Conservation (phyloP, 257 asterid species). For the Solanum gracilifrons region DNA sequence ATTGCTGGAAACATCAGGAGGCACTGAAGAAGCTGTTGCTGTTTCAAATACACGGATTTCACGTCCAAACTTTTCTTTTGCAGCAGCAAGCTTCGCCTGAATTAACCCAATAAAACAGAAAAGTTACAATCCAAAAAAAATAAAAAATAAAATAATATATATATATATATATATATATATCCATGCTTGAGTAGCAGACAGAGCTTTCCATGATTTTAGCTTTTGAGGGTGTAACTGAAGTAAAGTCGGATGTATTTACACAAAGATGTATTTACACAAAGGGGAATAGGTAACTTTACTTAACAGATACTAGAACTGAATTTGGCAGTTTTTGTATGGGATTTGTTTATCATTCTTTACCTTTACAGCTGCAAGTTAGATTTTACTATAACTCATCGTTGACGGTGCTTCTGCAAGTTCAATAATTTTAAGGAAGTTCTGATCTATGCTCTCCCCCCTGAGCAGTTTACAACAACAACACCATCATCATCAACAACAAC, state of each 20-base stretch:
- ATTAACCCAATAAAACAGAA: not conserved
- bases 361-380: not conserved
- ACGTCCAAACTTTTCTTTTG: conserved; percentile 72
- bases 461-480: not conserved
- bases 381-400: not conserved
- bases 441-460: not conserved
- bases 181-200: not conserved
- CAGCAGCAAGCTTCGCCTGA: conserved; percentile 74
- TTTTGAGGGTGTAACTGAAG: not conserved
- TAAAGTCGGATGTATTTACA: not conserved
- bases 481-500: not conserved
- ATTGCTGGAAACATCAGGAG: conserved; percentile 31
- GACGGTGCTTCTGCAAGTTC: not conserved
- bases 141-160: not conserved
- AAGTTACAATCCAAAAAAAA: not conserved
- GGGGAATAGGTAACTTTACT: not conserved
- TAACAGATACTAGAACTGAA: not conserved
- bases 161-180: not conserved
- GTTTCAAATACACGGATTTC: conserved; percentile 78
- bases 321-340: not conserved
- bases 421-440: not conserved
- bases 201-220: not conserved
- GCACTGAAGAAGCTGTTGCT: conserved; percentile 33
- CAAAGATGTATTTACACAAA: not conserved
- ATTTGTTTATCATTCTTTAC: not conserved